Evolutionary conservation across 2,329 filamentous ascomycete genomes (phyloP).

Genomic region (Aspergillus udagawae): DNA sequence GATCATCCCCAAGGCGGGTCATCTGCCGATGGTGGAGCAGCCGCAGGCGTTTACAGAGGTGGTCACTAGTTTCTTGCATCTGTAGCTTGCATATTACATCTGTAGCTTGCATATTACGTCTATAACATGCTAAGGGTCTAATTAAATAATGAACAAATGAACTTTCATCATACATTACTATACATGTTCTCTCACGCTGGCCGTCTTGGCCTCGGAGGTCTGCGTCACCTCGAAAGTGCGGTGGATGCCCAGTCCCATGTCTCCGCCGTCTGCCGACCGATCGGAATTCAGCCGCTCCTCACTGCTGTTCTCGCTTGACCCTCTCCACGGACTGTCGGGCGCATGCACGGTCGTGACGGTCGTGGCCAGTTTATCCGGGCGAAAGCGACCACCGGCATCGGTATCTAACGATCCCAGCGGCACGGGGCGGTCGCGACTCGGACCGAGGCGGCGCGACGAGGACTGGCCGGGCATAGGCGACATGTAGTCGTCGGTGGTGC

Average conservation of each 20-base stretch:
- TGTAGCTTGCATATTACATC: too few relatives aligned
- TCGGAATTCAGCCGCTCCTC: conserved; percentile 25
- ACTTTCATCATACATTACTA: conserved; percentile 2
- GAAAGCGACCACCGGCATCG: conserved; percentile 12
- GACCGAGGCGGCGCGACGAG: conserved; percentile 15
- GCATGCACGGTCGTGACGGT: conserved; percentile 28
- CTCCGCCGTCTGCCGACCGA: conserved; percentile 4
- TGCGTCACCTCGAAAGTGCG: conserved; percentile 29
- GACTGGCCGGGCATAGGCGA: conserved; percentile 17
- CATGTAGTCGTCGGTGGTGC: conserved; percentile 15
- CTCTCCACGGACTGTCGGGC: conserved; percentile 13
- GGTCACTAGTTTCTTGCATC: conserved; percentile 54
- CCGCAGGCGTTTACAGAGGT: conserved; percentile 64
- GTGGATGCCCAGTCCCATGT: conserved; percentile 25
- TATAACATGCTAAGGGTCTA: neutral
- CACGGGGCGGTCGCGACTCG: conserved; percentile 14
- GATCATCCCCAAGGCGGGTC: conserved; percentile 66
- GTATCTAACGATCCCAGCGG: conserved; percentile 27
- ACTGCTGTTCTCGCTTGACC: conserved; percentile 20
- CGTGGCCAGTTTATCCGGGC: conserved; percentile 28
- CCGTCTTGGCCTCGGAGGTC: conserved; percentile 10
- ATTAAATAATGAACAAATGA: neutral
- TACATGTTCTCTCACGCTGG: conserved; percentile 17
- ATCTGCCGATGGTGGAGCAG: conserved; percentile 80
- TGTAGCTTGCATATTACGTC: neutral